phyloP scores from a whole-genome alignment of 495 filamentous ascomycete species.

The Penicillium simplicissimum region DNA sequence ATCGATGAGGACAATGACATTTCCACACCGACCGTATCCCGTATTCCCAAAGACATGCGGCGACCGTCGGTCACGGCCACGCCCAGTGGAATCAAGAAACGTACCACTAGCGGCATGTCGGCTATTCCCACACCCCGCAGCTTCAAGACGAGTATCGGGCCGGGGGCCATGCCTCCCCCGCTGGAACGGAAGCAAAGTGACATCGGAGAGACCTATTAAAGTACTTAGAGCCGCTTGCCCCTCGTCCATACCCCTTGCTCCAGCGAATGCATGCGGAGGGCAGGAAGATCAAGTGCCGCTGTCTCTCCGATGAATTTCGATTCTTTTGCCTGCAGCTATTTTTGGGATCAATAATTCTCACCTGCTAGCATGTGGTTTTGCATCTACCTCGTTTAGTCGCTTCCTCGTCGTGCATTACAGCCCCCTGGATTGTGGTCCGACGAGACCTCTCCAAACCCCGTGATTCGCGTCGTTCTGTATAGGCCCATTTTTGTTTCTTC shows the following conservation, averaged over 20 bases:
- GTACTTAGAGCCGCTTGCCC: background rate
- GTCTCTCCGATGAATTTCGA: background rate
- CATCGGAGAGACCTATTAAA: constrained; percentile 68
- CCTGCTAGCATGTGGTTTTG: background rate
- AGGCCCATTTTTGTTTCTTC: constrained; percentile 11
- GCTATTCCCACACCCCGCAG: constrained; percentile 52
- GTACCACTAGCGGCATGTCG: constrained; percentile 53
- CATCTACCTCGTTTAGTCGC: constrained; percentile 1
- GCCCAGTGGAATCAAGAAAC: constrained; percentile 43
- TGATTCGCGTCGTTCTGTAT: constrained; percentile 21
- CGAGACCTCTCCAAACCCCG: background rate
- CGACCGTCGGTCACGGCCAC: constrained; percentile 41
- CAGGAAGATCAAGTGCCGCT: background rate
- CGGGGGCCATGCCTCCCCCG: constrained; percentile 56
- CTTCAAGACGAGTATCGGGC: constrained; percentile 51
- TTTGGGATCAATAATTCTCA: background rate
- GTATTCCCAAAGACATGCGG: constrained; percentile 26
- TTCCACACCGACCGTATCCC: constrained; percentile 37
- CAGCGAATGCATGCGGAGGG: background rate
- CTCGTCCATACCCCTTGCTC: background rate
- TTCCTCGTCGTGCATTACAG: constrained; percentile 7
- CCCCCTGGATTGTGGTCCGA: constrained; percentile 22
- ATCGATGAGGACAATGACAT: constrained; percentile 47
- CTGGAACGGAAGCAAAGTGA: constrained; percentile 53
- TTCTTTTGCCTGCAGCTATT: background rate